These are phyloP conservation scores for Coemansia sp. DNA, from an alignment of 192 early-diverging fungal genomes.

Conservation along the genomic window DNA sequence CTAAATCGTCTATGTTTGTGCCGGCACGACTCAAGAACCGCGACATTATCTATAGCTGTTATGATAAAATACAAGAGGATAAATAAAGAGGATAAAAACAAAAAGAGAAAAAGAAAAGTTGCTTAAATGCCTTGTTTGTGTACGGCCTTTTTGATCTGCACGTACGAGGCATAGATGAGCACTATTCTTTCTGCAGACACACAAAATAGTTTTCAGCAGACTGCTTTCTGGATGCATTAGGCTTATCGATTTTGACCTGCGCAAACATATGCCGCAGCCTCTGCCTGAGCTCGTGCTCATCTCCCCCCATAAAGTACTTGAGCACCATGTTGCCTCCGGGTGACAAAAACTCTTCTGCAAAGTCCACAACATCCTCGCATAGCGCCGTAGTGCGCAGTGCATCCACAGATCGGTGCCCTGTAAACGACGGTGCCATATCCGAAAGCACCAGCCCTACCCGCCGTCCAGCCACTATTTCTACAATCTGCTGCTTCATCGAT, in stretches of 20 bases:
- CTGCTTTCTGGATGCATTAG: constrained; percentile 62
- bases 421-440: constrained; percentile 83
- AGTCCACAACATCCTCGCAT: constrained; percentile 63
- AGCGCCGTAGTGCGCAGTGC: constrained; percentile 63
- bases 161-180: too few relatives aligned
- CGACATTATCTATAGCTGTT: constrained; percentile 16
- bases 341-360: constrained; percentile 55
- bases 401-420: constrained; percentile 67
- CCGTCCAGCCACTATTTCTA: constrained; percentile 23
- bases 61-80: not conserved
- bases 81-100: constrained; percentile 7
- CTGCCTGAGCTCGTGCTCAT: constrained; percentile 52
- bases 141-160: too few relatives aligned
- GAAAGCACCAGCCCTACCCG: constrained; percentile 56
- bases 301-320: constrained; percentile 70
- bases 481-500: constrained; percentile 36
- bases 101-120: too few relatives aligned
- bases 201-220: constrained; percentile 73
- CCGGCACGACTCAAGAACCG: constrained; percentile 55
- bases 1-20: constrained; percentile 50
- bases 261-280: constrained; percentile 54
- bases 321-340: constrained; percentile 33
- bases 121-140: too few relatives aligned
- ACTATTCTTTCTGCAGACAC: constrained; percentile 49
- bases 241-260: constrained; percentile 66